A percentile compares a stretch with the other conserved stretches of the same genome.
Conservation (phyloP, 352 stramenopile species). For the Phytophthora hybrid region DNA sequence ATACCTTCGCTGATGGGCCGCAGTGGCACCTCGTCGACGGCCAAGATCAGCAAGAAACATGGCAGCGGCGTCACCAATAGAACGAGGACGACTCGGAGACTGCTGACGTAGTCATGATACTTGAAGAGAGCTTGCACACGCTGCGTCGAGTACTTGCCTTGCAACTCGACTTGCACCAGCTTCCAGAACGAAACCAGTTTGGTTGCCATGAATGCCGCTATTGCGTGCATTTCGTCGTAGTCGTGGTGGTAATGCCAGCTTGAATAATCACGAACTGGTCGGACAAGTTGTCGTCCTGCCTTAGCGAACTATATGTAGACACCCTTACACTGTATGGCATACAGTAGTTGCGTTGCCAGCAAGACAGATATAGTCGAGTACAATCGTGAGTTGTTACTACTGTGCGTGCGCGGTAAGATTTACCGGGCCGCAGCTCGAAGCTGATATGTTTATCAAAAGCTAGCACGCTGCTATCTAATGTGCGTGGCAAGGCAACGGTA, state of each 20-base stretch:
- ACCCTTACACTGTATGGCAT: neutral
- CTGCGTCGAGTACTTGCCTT: slow-evolving; percentile 3
- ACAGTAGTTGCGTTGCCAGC: neutral
- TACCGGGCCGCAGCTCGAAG: neutral
- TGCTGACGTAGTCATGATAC: neutral
- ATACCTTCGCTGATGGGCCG: slow-evolving; percentile 2
- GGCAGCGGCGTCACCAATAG: neutral
- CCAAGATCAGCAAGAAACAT: neutral
- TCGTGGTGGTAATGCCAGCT: neutral
- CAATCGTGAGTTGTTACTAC: neutral
- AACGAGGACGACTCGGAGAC: neutral
- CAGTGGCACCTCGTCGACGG: neutral
- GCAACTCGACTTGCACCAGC: slow-evolving; percentile 1
- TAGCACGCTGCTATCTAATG: too few relatives aligned
- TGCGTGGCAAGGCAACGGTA: too few relatives aligned
- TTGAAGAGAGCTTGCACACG: neutral
- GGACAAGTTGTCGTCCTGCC: neutral
- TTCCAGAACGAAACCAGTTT: neutral
- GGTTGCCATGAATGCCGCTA: neutral
- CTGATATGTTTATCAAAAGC: too few relatives aligned
- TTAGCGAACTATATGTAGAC: neutral
- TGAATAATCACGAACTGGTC: neutral
- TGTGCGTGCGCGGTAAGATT: neutral
- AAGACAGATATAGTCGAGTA: neutral
- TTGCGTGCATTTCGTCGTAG: neutral